phyloP scores from a whole-genome alignment of 805 yeast genomes.

The Ogataea paraovalis region DNA sequence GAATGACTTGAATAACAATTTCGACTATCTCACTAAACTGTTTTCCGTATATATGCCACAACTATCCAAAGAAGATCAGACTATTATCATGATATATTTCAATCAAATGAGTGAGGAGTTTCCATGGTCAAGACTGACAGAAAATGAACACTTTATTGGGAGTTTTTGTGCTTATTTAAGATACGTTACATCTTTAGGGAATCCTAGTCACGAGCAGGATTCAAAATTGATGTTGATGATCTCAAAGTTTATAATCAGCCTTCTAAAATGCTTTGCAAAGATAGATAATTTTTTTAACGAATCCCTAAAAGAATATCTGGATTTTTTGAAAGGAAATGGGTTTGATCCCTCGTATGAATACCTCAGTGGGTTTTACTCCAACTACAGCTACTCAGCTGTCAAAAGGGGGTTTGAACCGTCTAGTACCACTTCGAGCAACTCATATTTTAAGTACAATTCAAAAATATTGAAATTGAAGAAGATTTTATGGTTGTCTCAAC shows the following conservation, averaged over 20 bases:
- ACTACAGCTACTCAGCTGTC: slow-evolving; percentile 15
- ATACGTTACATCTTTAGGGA: slow-evolving; percentile 1
- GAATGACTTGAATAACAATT: slow-evolving; percentile 22
- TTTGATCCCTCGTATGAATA: slow-evolving; percentile 16
- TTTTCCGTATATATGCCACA: slow-evolving; percentile 16
- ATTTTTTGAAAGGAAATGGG: slow-evolving; percentile 9
- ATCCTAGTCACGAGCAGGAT: slow-evolving; percentile 2
- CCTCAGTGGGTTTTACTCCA: slow-evolving; percentile 13
- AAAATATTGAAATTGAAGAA: slow-evolving; percentile 26
- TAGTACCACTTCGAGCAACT: slow-evolving; percentile 5
- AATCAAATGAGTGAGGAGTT: slow-evolving; percentile 22
- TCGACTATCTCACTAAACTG: slow-evolving; percentile 21
- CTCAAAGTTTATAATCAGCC: slow-evolving; percentile 19
- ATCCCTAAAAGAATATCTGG: slow-evolving; percentile 12
- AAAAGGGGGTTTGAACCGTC: slow-evolving; percentile 17
- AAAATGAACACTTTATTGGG: slow-evolving; percentile 12
- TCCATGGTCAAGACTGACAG: slow-evolving; percentile 20
- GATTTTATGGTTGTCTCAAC: slow-evolving; percentile 31
- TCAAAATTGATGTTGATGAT: slow-evolving; percentile 19
- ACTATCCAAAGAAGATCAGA: slow-evolving; percentile 18
- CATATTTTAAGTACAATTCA: slow-evolving; percentile 12
- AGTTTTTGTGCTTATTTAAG: slow-evolving; percentile 14
- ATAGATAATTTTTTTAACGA: slow-evolving; percentile 16
- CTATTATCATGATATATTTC: slow-evolving; percentile 22
- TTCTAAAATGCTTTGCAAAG: slow-evolving; percentile 13